A percentile compares a stretch with the other conserved stretches of the same genome.
Evolutionary conservation across 1,139 yeast species (phyloP).

Genomic region (Saccharomyces hybrid): DNA sequence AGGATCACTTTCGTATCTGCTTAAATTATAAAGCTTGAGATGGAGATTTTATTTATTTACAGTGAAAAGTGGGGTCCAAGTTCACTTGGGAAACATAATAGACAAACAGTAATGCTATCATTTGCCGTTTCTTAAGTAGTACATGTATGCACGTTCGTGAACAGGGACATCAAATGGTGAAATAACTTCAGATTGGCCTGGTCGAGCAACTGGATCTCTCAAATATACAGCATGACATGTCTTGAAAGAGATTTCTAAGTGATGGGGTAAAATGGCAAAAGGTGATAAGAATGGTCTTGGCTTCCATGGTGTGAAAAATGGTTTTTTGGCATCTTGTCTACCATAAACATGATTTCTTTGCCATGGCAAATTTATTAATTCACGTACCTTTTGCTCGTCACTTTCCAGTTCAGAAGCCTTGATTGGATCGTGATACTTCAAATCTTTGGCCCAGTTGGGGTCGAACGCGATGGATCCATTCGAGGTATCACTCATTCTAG

Average conservation of each 20-base stretch:
- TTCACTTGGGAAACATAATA: background rate
- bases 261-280: slow-evolving; percentile 86
- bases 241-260: slow-evolving; percentile 78
- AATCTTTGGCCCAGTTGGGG: slow-evolving; percentile 48
- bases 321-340: slow-evolving; percentile 63
- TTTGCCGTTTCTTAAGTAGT: slow-evolving; percentile 75
- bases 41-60: background rate
- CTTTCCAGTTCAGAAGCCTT: slow-evolving; percentile 50
- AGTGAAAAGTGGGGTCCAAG: background rate
- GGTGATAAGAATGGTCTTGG: slow-evolving; percentile 92
- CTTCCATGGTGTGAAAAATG: slow-evolving; percentile 93
- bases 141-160: slow-evolving; percentile 94
- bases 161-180: slow-evolving; percentile 78
- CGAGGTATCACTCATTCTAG: background rate
- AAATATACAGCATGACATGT: slow-evolving; percentile 93
- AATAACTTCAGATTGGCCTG: slow-evolving; percentile 93
- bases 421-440: slow-evolving; percentile 41
- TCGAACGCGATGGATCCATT: slow-evolving; percentile 32
- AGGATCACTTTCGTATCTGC: no score
- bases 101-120: slow-evolving; percentile 17
- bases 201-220: slow-evolving; percentile 95
- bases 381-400: slow-evolving; percentile 42
- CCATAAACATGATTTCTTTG: slow-evolving; percentile 66
- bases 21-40: background rate
- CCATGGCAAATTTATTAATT: slow-evolving; percentile 55